Evolutionary conservation across 2,329 filamentous ascomycete species (phyloP).

Genomic region (Chaetomiaceae sp.): DNA sequence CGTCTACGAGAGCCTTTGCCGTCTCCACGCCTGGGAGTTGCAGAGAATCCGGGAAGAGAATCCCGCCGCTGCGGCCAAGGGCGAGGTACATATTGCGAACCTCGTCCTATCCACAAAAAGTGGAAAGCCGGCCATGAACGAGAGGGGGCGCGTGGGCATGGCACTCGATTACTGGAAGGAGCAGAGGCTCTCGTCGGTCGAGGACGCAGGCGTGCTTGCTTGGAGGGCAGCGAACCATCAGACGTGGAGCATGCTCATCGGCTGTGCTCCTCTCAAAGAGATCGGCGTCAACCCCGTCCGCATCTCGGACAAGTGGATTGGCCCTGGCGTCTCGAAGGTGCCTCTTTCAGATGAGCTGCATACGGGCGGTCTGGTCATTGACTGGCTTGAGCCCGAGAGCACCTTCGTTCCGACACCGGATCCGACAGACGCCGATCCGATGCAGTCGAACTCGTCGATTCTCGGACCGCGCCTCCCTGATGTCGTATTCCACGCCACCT

Average conservation of each 20-base stretch:
- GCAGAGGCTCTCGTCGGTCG: conserved; percentile 43
- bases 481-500: conserved; percentile 68
- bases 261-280: conserved; percentile 51
- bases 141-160: conserved; percentile 61
- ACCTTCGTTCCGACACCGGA: conserved; percentile 47
- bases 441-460: conserved; percentile 34
- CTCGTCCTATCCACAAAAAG: conserved; percentile 65
- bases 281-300: conserved; percentile 57
- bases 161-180: conserved; percentile 76
- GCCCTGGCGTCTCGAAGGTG: conserved; percentile 58
- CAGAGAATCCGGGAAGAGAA: conserved; percentile 52
- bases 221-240: conserved; percentile 41
- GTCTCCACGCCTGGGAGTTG: conserved; percentile 68
- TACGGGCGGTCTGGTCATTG: conserved; percentile 42
- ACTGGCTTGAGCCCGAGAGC: conserved; percentile 71
- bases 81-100: conserved; percentile 48
- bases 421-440: conserved; percentile 18
- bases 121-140: conserved; percentile 68
- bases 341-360: conserved; percentile 43
- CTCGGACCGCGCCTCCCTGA: conserved; percentile 56
- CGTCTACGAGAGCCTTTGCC: conserved; percentile 65
- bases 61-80: conserved; percentile 40
- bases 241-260: conserved; percentile 65
- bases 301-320: conserved; percentile 71
- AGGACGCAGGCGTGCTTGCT: conserved; percentile 34